Evolutionary conservation across 768 basidiomycete genomes (phyloP).

Genomic region (Mycena crocata): DNA sequence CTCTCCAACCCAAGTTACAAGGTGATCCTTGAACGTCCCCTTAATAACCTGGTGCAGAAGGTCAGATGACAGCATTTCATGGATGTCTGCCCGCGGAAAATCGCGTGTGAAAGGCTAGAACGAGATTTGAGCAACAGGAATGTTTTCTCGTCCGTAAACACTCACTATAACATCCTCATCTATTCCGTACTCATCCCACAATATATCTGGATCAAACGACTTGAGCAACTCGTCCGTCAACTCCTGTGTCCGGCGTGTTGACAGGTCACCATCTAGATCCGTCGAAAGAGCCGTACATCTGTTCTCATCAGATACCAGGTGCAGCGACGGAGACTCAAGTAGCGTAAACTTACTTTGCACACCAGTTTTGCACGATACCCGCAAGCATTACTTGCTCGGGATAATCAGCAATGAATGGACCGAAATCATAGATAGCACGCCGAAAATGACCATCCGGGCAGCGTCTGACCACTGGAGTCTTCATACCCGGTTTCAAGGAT

Average conservation of each 20-base stretch:
- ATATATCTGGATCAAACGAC: background rate
- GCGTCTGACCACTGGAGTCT: constrained; percentile 26
- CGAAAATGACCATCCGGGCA: constrained; percentile 45
- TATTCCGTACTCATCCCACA: constrained; percentile 38
- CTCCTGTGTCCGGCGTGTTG: constrained; percentile 9
- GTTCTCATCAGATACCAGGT: background rate
- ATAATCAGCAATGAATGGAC: constrained; percentile 45
- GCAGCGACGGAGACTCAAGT: background rate
- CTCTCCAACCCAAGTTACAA: constrained; percentile 43
- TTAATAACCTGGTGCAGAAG: constrained; percentile 44
- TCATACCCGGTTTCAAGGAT: constrained; percentile 26
- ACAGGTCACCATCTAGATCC: constrained; percentile 15
- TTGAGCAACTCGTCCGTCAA: constrained; percentile 15
- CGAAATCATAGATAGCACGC: constrained; percentile 37
- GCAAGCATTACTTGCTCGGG: constrained; percentile 41
- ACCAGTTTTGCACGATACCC: constrained; percentile 31
- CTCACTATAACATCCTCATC: constrained; percentile 30
- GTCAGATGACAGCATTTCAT: constrained; percentile 42
- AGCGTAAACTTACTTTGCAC: constrained; percentile 4
- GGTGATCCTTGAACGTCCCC: constrained; percentile 47
- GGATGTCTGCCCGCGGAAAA: constrained; percentile 43
- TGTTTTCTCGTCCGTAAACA: too few species aligned
- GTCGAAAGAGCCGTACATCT: constrained; percentile 21
- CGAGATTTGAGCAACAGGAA: too few species aligned
- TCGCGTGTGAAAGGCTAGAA: constrained; percentile 38